These are phyloP conservation scores for Radiomyces spectabilis DNA, from an alignment of 192 early-diverging fungal genomes.

Conservation along the genomic window DNA sequence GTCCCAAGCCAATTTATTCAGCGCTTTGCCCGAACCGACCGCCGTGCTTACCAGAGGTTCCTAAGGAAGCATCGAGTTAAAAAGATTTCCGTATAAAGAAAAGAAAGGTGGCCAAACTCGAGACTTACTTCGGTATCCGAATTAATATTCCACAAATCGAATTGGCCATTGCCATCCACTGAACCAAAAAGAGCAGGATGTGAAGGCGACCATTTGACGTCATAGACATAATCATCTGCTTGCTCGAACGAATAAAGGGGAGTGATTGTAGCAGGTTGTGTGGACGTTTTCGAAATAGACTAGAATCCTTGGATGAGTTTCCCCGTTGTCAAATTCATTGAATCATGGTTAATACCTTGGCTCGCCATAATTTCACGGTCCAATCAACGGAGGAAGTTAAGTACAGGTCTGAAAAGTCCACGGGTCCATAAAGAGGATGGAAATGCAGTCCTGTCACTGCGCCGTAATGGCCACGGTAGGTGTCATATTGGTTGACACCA, in stretches of 20 bases:
- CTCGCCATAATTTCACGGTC: conserved; percentile 95
- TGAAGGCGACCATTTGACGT: conserved; percentile 95
- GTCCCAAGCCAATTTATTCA: conserved; percentile 95
- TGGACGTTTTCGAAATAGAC: conserved; percentile 44
- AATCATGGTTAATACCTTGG: conserved; percentile 32
- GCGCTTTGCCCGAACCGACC: conserved; percentile 58
- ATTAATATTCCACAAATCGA: conserved; percentile 95
- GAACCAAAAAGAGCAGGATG: conserved; percentile 92
- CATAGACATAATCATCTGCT: conserved; percentile 94
- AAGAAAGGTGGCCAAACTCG: background rate
- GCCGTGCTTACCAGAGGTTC: conserved; percentile 51
- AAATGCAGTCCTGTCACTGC: conserved; percentile 85
- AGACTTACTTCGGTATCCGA: conserved; percentile 68
- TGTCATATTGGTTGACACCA: conserved; percentile 82
- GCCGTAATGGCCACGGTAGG: conserved; percentile 83
- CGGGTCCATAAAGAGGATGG: conserved; percentile 75
- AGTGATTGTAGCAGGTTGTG: conserved; percentile 41
- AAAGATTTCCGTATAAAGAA: background rate
- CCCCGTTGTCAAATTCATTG: background rate
- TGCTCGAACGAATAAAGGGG: conserved; percentile 85
- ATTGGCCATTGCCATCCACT: conserved; percentile 83
- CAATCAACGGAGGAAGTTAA: conserved; percentile 92
- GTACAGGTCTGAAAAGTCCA: conserved; percentile 88
- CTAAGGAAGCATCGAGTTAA: conserved; percentile 6
- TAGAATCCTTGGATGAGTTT: no score